Conservation (phyloP, 306 rosid genomes). For the Quercus engelmannii region DNA sequence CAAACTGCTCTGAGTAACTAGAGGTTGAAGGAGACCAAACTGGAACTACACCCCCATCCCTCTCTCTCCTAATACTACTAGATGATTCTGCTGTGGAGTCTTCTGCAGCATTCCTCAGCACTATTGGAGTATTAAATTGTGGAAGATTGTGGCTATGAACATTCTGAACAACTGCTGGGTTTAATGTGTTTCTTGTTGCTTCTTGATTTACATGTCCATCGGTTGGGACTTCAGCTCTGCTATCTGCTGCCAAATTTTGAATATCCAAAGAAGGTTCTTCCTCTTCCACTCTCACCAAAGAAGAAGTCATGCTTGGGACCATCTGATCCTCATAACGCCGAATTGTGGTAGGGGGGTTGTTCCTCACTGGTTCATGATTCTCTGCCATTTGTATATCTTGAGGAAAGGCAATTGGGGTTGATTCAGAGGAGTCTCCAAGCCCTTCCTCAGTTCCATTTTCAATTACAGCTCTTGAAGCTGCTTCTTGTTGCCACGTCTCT, state of each 20-base stretch:
- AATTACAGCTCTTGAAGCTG: constrained; percentile 68
- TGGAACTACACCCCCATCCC: constrained; percentile 86
- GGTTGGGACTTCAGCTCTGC: constrained; percentile 83
- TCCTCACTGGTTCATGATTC: constrained; percentile 49
- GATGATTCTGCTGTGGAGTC: constrained; percentile 80
- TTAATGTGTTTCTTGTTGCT: constrained; percentile 38
- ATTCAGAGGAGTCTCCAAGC: constrained; percentile 83
- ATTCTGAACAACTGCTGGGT: constrained; percentile 34
- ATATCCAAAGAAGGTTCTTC: constrained; percentile 60
- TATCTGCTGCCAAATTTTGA: constrained; percentile 39
- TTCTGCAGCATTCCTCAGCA: constrained; percentile 40
- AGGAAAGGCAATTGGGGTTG: constrained; percentile 57
- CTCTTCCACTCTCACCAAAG: constrained; percentile 62
- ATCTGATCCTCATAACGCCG: constrained; percentile 78
- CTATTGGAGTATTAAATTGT: constrained; percentile 27
- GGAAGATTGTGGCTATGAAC: constrained; percentile 24
- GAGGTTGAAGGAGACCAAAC: constrained; percentile 78
- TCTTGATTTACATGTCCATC: constrained; percentile 44
- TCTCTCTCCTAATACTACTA: constrained; percentile 67
- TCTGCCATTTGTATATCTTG: constrained; percentile 77
- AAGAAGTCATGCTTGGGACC: constrained; percentile 83
- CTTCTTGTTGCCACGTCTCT: constrained; percentile 81
- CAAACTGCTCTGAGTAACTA: constrained; percentile 71
- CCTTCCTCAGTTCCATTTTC: constrained; percentile 93
- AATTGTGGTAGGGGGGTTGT: constrained; percentile 33